A percentile compares a stretch with the other conserved stretches of the same genome.
phyloP scores from a whole-genome alignment of 2,329 filamentous ascomycete genomes.

The Fusarium pseudograminearum region DNA sequence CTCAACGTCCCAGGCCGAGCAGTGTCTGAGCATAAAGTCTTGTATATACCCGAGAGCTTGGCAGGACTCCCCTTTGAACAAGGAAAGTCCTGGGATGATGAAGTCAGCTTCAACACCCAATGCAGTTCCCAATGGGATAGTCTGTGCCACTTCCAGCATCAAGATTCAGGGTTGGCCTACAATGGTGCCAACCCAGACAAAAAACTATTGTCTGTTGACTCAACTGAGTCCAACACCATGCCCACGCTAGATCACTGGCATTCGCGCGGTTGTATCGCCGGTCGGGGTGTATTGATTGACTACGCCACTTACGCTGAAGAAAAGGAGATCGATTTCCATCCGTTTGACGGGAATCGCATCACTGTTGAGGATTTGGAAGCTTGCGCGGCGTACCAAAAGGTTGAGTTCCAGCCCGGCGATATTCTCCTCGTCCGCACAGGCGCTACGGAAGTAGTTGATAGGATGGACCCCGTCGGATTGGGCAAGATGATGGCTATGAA shows the following conservation, averaged over 20 bases:
- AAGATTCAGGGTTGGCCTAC: constrained; percentile 59
- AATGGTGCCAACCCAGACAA: constrained; percentile 60
- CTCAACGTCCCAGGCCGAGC: constrained; percentile 43
- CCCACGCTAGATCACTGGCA: constrained; percentile 65
- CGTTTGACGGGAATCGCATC: constrained; percentile 66
- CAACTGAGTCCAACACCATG: constrained; percentile 34
- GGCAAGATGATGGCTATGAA: constrained; percentile 49
- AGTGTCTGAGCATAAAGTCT: constrained; percentile 52
- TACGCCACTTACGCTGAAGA: constrained; percentile 63
- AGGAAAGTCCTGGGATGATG: constrained; percentile 57
- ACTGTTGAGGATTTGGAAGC: constrained; percentile 66
- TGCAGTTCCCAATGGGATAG: constrained; percentile 68
- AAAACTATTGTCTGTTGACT: constrained; percentile 47
- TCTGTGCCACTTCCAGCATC: constrained; percentile 59
- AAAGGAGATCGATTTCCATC: constrained; percentile 63
- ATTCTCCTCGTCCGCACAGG: constrained; percentile 75
- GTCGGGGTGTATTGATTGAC: constrained; percentile 68
- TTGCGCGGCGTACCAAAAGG: constrained; percentile 69
- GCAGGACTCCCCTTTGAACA: constrained; percentile 30
- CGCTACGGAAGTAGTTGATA: constrained; percentile 68
- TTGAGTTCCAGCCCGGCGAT: constrained; percentile 74
- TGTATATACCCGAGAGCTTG: constrained; percentile 48
- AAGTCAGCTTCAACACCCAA: constrained; percentile 68
- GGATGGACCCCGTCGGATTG: constrained; percentile 54
- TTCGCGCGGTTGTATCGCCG: constrained; percentile 43